Base-by-base conservation (phyloP, 257 asterid genomes). In the Solanum bulbocastanum region DNA sequence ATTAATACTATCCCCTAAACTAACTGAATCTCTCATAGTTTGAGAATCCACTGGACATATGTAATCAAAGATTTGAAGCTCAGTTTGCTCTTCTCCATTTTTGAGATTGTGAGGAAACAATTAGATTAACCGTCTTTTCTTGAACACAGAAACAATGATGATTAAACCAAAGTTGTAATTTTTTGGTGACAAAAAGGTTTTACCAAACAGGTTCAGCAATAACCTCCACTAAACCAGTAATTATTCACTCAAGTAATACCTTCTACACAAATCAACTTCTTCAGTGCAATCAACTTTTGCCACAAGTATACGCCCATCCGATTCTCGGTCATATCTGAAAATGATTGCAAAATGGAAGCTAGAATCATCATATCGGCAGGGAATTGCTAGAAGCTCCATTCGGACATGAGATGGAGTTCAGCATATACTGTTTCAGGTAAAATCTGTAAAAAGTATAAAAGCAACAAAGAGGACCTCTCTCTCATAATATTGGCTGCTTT, bases 201-300 rank as follows among this genome's bases (percentile, higher is more conserved):
- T 10, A 49, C 86, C 40, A 1, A 32, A 82, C 32, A 46, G 44
- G 20, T 15, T 46, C 66, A 82, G 42, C 42, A 82, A 82, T 52
- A 82, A 49, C 18, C 86, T 49, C 42, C 35, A 40, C 35, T n/a
- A 76, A n/a, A 76, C 84, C 60, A 83, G 66, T 39, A 76, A 82
- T 85, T 36, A 25, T 62, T 65, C 78, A 85, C 86, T 58, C 72
- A 83, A 81, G 87, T 86, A 91, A 69, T 93, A 96, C 99, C 98
- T 92, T 92, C 93, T 94, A 78, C 99, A 95, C 91, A 96, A 90
- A 23, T 93, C 98, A 88, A 84, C 91, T 93, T 95, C 97, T 92
- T 83, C 91, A 87, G 99, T 94, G 95, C 99, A 96, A 90, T 95
- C 99, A 85, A 96, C 98, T 91, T 94, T 96, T 88, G 92, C 98